Evolutionary conservation across 371 early-diverging fungal species (phyloP), one percentile per base, ranked within the genome.

Genomic region (Syncephalis plumigaleata): DNA sequence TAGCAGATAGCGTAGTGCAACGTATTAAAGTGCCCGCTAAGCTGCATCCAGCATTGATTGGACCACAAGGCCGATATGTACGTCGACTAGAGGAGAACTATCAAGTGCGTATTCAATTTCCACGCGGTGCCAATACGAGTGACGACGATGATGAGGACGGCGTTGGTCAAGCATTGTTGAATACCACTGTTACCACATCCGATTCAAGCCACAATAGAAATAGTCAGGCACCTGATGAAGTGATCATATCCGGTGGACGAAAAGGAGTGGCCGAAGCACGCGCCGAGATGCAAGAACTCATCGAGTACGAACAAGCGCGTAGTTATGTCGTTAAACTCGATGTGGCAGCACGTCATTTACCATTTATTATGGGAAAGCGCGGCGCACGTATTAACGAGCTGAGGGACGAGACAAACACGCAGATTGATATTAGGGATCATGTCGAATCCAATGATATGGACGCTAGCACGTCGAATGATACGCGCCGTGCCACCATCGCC

Each of bases 51-150:
- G 66, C 73, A 48, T 63, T 87, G 48, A 86, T 87, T 58, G 88
- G 88, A 39, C 53, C 69, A 39, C 72, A 68, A 51, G 88, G 88
- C 24, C 69, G 71, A 44, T 84, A 79, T 58, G 87, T 84, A 42
- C 71, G 73, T 57, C 77, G 81, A 36, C 63, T 87, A 26, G 86
- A 85, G 56, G 84, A 84, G 45, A 86, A 80, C 54, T 85, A 86
- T 53, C 66, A 65, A 20, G 86, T 86, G 36, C 68, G 68, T 46
- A 74, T 87, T 50, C 65, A 71, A 51, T 87, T 86, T 71, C 84
- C 86, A 17, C 40, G 40, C 38, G 47, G 45, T 17, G 39, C 13
- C 36, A 15, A 18, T 3, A 63, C 59, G 40, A 49, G 39, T n/a
- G 54, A 50, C 46, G 61, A 63, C 38, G 51, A 52, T 26, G 58